A percentile compares a stretch with the other conserved stretches of the same genome.
phyloP scores from a whole-genome alignment of 805 yeast genomes.

The Yarrowia osloensis region DNA sequence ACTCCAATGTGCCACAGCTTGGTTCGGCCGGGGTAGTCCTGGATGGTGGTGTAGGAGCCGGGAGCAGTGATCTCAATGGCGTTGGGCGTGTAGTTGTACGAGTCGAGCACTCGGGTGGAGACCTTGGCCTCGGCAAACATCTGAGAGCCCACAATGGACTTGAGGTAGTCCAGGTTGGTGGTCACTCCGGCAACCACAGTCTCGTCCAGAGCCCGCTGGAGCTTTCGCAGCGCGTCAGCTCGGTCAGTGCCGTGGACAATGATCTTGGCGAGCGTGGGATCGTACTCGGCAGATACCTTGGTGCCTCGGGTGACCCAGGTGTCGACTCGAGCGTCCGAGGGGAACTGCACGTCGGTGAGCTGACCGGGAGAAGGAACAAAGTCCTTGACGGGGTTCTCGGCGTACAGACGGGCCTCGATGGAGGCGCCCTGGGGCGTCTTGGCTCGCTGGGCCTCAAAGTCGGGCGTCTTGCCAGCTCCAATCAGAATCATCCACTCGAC shows the following conservation, averaged over 20 bases:
- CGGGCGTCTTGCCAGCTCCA: conserved; percentile 89
- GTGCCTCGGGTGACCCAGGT: conserved; percentile 94
- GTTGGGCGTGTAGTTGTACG: conserved; percentile 73
- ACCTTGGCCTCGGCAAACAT: conserved; percentile 85
- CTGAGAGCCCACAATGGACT: conserved; percentile 77
- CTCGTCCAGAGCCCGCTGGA: conserved; percentile 79
- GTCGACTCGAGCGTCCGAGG: conserved; percentile 89
- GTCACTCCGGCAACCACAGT: conserved; percentile 87
- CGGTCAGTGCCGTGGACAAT: conserved; percentile 92
- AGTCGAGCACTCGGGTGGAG: conserved; percentile 83
- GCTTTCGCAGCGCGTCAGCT: conserved; percentile 74
- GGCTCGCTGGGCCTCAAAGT: conserved; percentile 53
- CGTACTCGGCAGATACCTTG: conserved; percentile 85
- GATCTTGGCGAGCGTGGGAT: conserved; percentile 93
- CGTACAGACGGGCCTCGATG: conserved; percentile 95
- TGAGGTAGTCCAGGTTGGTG: conserved; percentile 85
- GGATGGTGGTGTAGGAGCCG: conserved; percentile 95
- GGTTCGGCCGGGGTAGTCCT: conserved; percentile 90
- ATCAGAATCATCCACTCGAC: conserved; percentile 96
- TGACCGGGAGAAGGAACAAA: conserved; percentile 97
- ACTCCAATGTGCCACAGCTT: conserved; percentile 91
- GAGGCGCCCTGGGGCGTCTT: conserved; percentile 78
- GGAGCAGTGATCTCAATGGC: conserved; percentile 86
- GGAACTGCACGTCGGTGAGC: conserved; percentile 80
- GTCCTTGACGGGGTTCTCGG: conserved; percentile 94